phyloP scores from a whole-genome alignment of 176 grass and related monocot genomes.

The Carex pumila region DNA sequence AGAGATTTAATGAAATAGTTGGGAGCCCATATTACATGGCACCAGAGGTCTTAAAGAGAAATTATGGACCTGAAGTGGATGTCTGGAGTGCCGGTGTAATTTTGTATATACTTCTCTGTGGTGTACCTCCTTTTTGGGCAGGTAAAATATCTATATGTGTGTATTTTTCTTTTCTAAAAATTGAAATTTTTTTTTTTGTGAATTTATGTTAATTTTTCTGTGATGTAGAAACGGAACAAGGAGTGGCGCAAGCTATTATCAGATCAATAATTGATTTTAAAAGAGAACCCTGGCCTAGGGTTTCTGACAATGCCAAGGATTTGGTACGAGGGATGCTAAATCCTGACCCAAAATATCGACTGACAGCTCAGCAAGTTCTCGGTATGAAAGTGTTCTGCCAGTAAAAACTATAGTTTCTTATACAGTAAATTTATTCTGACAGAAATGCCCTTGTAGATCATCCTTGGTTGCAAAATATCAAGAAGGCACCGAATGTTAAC shows the following conservation, averaged over 20 bases:
- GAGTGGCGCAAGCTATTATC: conserved; percentile 92
- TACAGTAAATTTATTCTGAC: neutral
- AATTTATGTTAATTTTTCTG: conserved; percentile 1
- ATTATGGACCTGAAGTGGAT: conserved; percentile 92
- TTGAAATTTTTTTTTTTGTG: neutral
- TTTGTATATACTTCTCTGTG: conserved; percentile 90
- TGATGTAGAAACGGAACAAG: conserved; percentile 85
- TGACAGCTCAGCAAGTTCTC: conserved; percentile 85
- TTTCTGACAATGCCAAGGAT: conserved; percentile 86
- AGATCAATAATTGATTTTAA: conserved; percentile 73
- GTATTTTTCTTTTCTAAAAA: neutral
- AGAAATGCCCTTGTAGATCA: conserved; percentile 44
- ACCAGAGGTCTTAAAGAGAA: conserved; percentile 92
- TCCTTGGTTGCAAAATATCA: conserved; percentile 87
- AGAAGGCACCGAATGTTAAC: conserved; percentile 96
- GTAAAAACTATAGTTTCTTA: neutral
- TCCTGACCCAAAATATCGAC: conserved; percentile 56
- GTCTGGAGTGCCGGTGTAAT: conserved; percentile 99
- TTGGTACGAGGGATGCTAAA: conserved; percentile 76
- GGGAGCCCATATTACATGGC: conserved; percentile 99
- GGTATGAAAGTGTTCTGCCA: conserved; percentile 39
- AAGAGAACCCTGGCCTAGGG: conserved; percentile 88
- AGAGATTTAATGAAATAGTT: conserved; percentile 94
- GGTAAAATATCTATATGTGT: conserved; percentile 24
- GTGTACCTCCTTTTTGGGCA: conserved; percentile 95